Percentiles rank a stretch among this genome's conserved stretches.
Conservation (phyloP, 495 filamentous ascomycete species). For the Penicillium crystallinum region DNA sequence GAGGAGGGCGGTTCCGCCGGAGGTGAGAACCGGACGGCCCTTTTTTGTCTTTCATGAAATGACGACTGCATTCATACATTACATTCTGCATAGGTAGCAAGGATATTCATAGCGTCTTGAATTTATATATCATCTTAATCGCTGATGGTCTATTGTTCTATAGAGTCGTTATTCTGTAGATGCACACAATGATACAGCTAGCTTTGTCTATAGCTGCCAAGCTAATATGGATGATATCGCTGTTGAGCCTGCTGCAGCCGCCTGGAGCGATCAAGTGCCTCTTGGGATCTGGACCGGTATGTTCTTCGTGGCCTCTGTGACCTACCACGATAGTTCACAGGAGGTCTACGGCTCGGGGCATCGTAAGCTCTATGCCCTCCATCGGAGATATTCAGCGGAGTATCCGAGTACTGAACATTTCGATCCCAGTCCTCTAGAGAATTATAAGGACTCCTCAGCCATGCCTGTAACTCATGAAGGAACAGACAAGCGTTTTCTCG, state of each 20-base stretch:
- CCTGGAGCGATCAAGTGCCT: slow-evolving; percentile 20
- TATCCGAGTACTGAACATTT: slow-evolving; percentile 63
- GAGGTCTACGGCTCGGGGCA: slow-evolving; percentile 10
- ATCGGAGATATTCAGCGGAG: background rate
- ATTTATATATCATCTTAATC: background rate
- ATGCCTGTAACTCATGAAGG: slow-evolving; percentile 75
- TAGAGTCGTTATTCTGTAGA: background rate
- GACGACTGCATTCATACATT: slow-evolving; percentile 27
- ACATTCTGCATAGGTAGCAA: slow-evolving; percentile 13
- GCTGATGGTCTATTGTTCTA: background rate
- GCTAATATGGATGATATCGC: slow-evolving; percentile 39
- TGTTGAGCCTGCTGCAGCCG: slow-evolving; percentile 29
- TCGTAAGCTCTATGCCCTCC: background rate
- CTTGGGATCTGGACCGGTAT: slow-evolving; percentile 13
- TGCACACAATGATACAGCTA: background rate
- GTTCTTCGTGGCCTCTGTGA: background rate
- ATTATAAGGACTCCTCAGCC: slow-evolving; percentile 72
- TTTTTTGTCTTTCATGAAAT: slow-evolving; percentile 21
- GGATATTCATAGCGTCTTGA: slow-evolving; percentile 2
- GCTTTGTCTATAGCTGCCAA: background rate
- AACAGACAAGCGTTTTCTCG: slow-evolving; percentile 73
- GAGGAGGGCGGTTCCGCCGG: slow-evolving; percentile 43
- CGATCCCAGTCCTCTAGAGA: slow-evolving; percentile 74
- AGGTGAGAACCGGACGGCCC: slow-evolving; percentile 22
- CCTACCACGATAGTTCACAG: slow-evolving; percentile 11